These are phyloP conservation scores for Thermothielavioides terrestris DNA, from an alignment of 495 filamentous ascomycete genomes.

Conservation along the genomic window DNA sequence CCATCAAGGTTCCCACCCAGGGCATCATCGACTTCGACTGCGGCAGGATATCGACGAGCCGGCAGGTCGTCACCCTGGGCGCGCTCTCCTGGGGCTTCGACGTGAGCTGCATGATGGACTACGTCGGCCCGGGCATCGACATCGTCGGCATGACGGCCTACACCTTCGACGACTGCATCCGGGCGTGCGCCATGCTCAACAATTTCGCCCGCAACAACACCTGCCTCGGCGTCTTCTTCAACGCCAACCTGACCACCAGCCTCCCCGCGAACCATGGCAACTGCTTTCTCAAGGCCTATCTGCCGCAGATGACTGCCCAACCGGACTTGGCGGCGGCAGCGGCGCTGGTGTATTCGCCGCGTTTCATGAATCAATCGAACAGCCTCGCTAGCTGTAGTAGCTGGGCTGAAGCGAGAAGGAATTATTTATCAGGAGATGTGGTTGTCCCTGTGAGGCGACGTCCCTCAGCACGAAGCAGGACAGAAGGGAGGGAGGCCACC, in stretches of 20 bases:
- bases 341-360: not conserved
- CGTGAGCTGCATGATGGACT: conserved; percentile 8
- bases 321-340: conserved; percentile 6
- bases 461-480: too few species aligned
- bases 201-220: conserved; percentile 11
- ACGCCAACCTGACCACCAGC: conserved; percentile 7
- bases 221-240: conserved; percentile 11
- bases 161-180: conserved; percentile 11
- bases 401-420: not conserved
- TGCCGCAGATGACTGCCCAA: conserved; percentile 7
- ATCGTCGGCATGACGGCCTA: conserved; percentile 10
- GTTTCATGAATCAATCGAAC: not conserved
- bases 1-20: conserved; percentile 3
- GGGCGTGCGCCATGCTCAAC: conserved; percentile 11
- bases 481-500: too few species aligned
- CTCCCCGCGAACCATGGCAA: conserved; percentile 3
- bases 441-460: too few species aligned
- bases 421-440: too few species aligned
- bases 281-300: conserved; percentile 8
- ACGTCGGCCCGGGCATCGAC: not conserved
- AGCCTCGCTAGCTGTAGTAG: not conserved
- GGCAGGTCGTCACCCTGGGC: conserved; percentile 7
- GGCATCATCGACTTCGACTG: conserved; percentile 14
- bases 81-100: conserved; percentile 5
- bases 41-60: not conserved